phyloP scores from a whole-genome alignment of 768 basidiomycete genomes.

The Mycena epipterygia region DNA sequence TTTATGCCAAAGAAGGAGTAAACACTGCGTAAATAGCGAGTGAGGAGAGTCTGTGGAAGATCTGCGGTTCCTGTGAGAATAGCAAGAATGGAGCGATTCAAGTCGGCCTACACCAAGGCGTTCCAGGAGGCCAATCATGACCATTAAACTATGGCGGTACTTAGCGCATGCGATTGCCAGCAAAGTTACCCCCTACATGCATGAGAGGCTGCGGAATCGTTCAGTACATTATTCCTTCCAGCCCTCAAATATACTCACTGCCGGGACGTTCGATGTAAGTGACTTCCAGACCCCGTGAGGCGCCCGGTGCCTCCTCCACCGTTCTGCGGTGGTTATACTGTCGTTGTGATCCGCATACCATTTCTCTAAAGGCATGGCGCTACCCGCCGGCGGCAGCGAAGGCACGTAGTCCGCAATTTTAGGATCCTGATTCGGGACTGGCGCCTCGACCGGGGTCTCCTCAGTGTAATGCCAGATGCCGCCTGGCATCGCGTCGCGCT shows the following conservation, averaged over 20 bases:
- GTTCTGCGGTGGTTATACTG: conserved; percentile 35
- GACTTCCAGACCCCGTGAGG: conserved; percentile 55
- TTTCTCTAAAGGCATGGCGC: conserved; percentile 45
- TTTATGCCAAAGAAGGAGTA: conserved; percentile 58
- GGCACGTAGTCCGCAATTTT: conserved; percentile 51
- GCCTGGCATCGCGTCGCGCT: conserved; percentile 53
- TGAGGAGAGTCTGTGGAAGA: conserved; percentile 49
- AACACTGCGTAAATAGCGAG: conserved; percentile 57
- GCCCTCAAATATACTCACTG: conserved; percentile 52
- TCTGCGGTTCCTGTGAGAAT: conserved; percentile 37
- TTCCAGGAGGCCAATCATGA: conserved; percentile 48
- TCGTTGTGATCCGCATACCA: conserved; percentile 30
- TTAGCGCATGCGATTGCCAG: neutral
- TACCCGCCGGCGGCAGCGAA: conserved; percentile 49
- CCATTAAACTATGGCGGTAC: conserved; percentile 48
- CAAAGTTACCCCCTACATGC: conserved; percentile 11
- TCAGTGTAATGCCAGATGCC: conserved; percentile 60
- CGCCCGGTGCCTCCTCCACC: conserved; percentile 48
- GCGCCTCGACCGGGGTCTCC: conserved; percentile 48
- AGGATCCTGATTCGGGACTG: conserved; percentile 51
- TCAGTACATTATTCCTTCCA: conserved; percentile 58
- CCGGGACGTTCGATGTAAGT: conserved; percentile 51
- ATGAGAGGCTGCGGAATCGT: conserved; percentile 62
- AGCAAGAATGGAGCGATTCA: neutral
- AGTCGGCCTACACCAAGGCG: conserved; percentile 47